A percentile compares a stretch with the other conserved stretches of the same genome.
Evolutionary conservation across 345 rosid genomes (phyloP).

Genomic region (Camelina hispida): DNA sequence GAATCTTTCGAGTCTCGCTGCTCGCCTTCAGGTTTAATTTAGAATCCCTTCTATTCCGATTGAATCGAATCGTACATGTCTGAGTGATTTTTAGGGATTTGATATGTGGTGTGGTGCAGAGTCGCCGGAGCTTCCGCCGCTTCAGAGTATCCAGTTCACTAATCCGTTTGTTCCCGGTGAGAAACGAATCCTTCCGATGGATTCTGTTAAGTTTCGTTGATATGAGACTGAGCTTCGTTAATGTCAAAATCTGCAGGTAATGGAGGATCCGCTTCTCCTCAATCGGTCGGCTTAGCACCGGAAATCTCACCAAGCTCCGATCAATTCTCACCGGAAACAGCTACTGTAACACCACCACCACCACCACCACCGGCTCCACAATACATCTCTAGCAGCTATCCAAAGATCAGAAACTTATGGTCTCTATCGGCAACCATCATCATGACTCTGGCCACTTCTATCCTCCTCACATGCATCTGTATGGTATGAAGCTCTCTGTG

Average conservation of each 20-base stretch:
- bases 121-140: constrained; percentile 55
- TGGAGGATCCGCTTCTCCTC: constrained; percentile 28
- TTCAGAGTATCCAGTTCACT: constrained; percentile 44
- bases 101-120: constrained; percentile 40
- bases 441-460: constrained; percentile 9
- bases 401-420: constrained; percentile 25
- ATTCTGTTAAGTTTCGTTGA: constrained; percentile 20
- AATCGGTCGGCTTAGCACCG: constrained; percentile 32
- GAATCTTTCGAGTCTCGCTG: constrained; percentile 57
- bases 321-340: constrained; percentile 35
- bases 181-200: background rate
- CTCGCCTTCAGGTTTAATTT: constrained; percentile 46
- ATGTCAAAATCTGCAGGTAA: constrained; percentile 41
- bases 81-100: constrained; percentile 18
- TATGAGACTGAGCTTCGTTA: constrained; percentile 19
- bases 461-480: constrained; percentile 35
- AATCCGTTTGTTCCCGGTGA: constrained; percentile 49
- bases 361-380: constrained; percentile 19
- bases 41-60: background rate
- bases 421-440: constrained; percentile 20
- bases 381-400: constrained; percentile 10
- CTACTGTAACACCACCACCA: constrained; percentile 34
- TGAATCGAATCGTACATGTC: constrained; percentile 2
- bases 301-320: constrained; percentile 39
- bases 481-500: background rate